Base-by-base conservation (phyloP, 495 filamentous ascomycete species). In the Hypoxylon trugodes region DNA sequence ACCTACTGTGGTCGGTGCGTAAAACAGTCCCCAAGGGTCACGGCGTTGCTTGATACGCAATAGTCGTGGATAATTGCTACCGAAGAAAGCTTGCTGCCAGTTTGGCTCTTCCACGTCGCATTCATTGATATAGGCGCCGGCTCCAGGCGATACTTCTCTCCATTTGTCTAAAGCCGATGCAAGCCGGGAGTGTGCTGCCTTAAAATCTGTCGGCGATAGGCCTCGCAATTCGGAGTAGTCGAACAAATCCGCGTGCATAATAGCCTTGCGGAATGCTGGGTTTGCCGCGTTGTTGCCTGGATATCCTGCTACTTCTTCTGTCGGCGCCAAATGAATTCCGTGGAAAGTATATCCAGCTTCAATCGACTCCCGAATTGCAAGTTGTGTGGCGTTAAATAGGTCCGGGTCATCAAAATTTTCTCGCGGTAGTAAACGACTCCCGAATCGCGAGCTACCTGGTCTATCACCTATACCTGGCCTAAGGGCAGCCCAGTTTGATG, bases 1-100 rank as follows among this genome's bases (percentile, higher is more conserved):
- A 0, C 84, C 83, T 0, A 88, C 84, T 16, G 76, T 81, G 0
- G 77, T 79, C n/a, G 75, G 73, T 7, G 80, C 81, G 61, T 84
- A 87, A 52, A 88, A 86, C 26, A 86, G 32, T 19, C 74, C 74
- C 41, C 76, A 74, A 0, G 85, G 85, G 59, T 87, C 85, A 13
- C 77, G 74, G 33, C 71, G 66, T 35, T 69, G 59, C 77, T 88
- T 88, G 45, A 86, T 79, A 21, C 56, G 19, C 15, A 77, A 60
- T 24, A 87, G 66, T 1, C 70, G 67, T 2, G 60, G 57, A 50
- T 85, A 86, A 18, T 79, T 78, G 1, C 7, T 53, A 3, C 78
- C 88, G 40, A 81, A 91, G 73, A 88, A 91, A 0, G 83, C 79
- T 64, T 81, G 75, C 46, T 87, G 82, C 74, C 84, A 90, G 45